Base-by-base conservation (phyloP, 495 filamentous ascomycete genomes). In the Parathielavia hyrcaniae region DNA sequence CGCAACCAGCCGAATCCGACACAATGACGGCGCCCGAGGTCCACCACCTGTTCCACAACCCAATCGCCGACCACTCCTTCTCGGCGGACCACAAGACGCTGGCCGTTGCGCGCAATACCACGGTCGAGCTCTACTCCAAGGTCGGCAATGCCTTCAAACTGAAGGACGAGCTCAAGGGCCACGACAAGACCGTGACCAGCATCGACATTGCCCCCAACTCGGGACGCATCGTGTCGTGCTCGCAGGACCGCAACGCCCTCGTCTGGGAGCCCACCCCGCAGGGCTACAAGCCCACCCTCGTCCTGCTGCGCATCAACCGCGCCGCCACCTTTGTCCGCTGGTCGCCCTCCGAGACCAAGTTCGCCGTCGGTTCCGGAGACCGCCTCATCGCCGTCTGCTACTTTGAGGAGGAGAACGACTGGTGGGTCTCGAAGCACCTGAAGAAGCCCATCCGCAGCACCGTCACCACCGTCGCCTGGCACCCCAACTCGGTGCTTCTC, bases 391-490 rank as follows among this genome's bases (percentile, higher is more conserved):
- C 93, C n/a, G 83, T 97, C 63, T 98, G 93, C 78, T 97, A 97
- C 77, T 98, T 97, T 63, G 93, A 98, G 66, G 87, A 93, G 67
- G 95, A 97, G 73, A 97, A 97, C 69, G 90, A 97, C 76, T 97
- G 95, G 95, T 98, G 93, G 93, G 92, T 97, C 8, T 96, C 91
- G 38, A 98, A 97, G 78, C 93, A 98, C 72, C 72, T 98, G 57
- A 97, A 96, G 81, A 97, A 97, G 78, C 93, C 95, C 7, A 93
- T 97, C 65, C 88, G 93, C 51, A 92, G 88, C 67, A 98, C 93
- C 46, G 89, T 98, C 64, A 97, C 93, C 43, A 89, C 88, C 1
- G 81, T 98, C 19, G 86, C 83, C 45, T 98, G 93, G 93, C 93
- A 98, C 68, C 93, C 95, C 14, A 98, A 98, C 76, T 91, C 87